Percentiles rank a stretch among this genome's conserved stretches.
Conservation (phyloP, 2,329 filamentous ascomycete genomes). For the Colletotrichum godetiae region DNA sequence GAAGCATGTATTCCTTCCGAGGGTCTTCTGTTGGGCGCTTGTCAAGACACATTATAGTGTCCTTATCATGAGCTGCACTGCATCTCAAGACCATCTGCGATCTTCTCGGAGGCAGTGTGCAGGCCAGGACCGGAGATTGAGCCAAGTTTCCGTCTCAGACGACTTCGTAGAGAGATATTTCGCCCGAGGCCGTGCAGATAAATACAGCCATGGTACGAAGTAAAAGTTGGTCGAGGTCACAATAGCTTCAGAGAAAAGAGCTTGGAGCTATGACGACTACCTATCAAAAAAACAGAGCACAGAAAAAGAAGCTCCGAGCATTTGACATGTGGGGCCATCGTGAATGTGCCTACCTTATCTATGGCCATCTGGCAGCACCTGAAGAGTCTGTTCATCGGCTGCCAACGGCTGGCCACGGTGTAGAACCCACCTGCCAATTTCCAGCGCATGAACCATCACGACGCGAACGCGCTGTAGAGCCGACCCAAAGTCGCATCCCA, state of each 20-base stretch:
- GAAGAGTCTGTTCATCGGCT: background rate
- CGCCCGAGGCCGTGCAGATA: too few relatives aligned
- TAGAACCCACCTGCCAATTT: conserved; percentile 22
- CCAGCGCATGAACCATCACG: conserved; percentile 33
- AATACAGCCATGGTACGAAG: background rate
- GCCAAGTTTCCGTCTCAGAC: background rate
- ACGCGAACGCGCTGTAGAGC: conserved; percentile 26
- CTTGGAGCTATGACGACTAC: background rate
- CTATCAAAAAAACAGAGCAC: background rate
- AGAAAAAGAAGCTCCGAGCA: background rate
- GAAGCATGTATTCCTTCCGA: too few relatives aligned
- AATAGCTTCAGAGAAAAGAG: background rate
- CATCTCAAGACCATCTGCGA: background rate
- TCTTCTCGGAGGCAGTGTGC: background rate
- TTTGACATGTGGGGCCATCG: background rate
- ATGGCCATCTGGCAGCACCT: background rate
- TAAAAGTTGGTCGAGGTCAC: background rate
- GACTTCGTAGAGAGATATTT: too few relatives aligned
- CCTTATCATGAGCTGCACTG: background rate
- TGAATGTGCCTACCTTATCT: background rate
- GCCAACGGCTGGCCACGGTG: background rate
- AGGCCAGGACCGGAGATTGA: background rate
- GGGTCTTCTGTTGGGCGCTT: too few relatives aligned
- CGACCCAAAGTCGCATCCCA: conserved; percentile 6
- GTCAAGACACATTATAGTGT: background rate